These are phyloP conservation scores for Marasmius tenuissimus DNA, from an alignment of 1,284 basidiomycete genomes.

Conservation along the genomic window DNA sequence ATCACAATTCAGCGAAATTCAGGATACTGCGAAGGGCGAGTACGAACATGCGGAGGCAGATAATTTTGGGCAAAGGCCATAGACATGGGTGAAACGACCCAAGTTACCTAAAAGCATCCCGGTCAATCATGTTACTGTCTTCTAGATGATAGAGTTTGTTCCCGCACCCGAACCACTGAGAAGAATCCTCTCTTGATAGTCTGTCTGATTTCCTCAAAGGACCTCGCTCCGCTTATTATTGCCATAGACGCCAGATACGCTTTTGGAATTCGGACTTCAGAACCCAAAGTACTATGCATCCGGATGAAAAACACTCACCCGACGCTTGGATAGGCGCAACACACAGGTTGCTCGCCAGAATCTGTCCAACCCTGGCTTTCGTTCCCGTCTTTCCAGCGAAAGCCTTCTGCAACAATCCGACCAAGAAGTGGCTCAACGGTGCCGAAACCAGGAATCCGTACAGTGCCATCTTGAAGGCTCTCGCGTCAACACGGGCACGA, in stretches of 20 bases:
- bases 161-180: slow-evolving; percentile 67
- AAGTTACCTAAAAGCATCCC: slow-evolving; percentile 51
- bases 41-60: slow-evolving; percentile 62
- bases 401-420: slow-evolving; percentile 68
- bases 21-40: neutral
- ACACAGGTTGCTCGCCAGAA: slow-evolving; percentile 78
- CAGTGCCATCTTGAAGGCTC: slow-evolving; percentile 78
- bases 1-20: slow-evolving; percentile 2
- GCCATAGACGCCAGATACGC: slow-evolving; percentile 79
- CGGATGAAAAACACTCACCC: slow-evolving; percentile 44
- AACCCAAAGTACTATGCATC: neutral
- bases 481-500: slow-evolving; percentile 55
- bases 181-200: slow-evolving; percentile 79
- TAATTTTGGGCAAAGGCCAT: slow-evolving; percentile 75
- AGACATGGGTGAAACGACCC: slow-evolving; percentile 73
- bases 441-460: slow-evolving; percentile 88
- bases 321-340: slow-evolving; percentile 77
- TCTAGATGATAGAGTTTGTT: neutral
- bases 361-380: slow-evolving; percentile 68
- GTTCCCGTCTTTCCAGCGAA: slow-evolving; percentile 78
- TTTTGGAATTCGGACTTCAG: slow-evolving; percentile 19
- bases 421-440: slow-evolving; percentile 76
- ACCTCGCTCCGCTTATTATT: slow-evolving; percentile 80
- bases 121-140: slow-evolving; percentile 5
- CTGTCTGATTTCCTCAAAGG: slow-evolving; percentile 62